Evolutionary conservation across 2,329 filamentous ascomycete genomes (phyloP).

Genomic region (Aspergillus oerlinghausenensis): DNA sequence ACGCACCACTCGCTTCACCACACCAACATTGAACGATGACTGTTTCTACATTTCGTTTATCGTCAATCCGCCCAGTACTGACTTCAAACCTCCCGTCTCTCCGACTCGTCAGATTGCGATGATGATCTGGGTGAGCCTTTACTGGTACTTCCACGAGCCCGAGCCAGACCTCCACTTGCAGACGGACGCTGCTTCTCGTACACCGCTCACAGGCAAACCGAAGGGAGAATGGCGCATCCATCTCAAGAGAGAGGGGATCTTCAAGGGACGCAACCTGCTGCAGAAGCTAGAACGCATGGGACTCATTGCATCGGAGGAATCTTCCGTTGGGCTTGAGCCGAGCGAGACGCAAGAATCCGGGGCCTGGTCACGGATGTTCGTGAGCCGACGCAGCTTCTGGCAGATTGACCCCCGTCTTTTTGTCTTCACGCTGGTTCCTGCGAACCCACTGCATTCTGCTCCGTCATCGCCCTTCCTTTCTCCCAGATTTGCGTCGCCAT

Average conservation of each 20-base stretch:
- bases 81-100: conserved; percentile 74
- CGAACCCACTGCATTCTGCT: conserved; percentile 45
- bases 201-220: conserved; percentile 66
- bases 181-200: conserved; percentile 59
- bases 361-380: conserved; percentile 76
- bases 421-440: conserved; percentile 74
- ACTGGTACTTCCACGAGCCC: conserved; percentile 95
- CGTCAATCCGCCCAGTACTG: conserved; percentile 72
- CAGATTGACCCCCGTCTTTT: conserved; percentile 84
- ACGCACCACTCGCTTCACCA: conserved; percentile 51
- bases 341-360: conserved; percentile 58
- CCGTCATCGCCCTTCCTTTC: conserved; percentile 45
- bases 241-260: conserved; percentile 80
- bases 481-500: conserved; percentile 50
- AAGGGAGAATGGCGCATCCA: conserved; percentile 82
- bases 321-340: conserved; percentile 61
- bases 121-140: conserved; percentile 92
- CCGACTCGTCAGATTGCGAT: conserved; percentile 87
- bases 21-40: conserved; percentile 73
- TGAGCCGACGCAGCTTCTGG: conserved; percentile 80
- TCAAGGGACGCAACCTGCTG: conserved; percentile 75
- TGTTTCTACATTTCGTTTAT: conserved; percentile 88
- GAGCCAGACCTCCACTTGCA: conserved; percentile 62
- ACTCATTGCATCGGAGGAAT: conserved; percentile 70
- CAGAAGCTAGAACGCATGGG: conserved; percentile 94